A percentile compares a stretch with the other conserved stretches of the same genome.
phyloP scores from a whole-genome alignment of 495 filamentous ascomycete species.

The Aspergillus nidulans region DNA sequence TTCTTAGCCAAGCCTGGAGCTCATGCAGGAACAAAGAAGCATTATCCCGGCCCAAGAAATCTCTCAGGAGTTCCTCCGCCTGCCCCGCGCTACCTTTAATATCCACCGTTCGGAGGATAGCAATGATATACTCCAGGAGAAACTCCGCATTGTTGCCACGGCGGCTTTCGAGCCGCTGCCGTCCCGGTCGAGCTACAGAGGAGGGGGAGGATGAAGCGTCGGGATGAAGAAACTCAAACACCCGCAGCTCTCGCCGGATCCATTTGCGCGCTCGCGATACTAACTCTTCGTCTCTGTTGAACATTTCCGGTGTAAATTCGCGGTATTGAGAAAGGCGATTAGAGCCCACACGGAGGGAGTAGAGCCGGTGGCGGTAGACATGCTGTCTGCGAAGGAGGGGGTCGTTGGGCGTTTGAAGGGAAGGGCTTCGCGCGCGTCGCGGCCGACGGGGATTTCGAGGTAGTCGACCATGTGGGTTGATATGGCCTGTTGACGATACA shows the following conservation, averaged over 20 bases:
- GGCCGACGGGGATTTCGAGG: conserved; percentile 20
- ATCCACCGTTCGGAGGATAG: conserved; percentile 85
- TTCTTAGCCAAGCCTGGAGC: conserved; percentile 73
- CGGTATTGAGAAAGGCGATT: conserved; percentile 76
- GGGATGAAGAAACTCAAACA: conserved; percentile 71
- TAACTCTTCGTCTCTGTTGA: conserved; percentile 60
- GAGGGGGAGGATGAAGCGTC: conserved; percentile 24
- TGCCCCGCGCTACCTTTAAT: conserved; percentile 80
- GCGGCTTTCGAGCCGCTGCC: conserved; percentile 38
- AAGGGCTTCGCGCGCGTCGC: conserved; percentile 21
- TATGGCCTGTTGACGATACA: neutral
- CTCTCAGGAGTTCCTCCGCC: conserved; percentile 81
- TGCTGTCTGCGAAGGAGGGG: conserved; percentile 64
- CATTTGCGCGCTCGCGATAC: conserved; percentile 80
- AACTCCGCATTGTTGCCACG: conserved; percentile 80
- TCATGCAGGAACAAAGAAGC: conserved; percentile 82
- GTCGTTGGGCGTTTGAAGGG: conserved; percentile 40
- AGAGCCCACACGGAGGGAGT: conserved; percentile 79
- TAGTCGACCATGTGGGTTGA: neutral
- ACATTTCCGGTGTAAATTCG: conserved; percentile 64
- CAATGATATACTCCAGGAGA: conserved; percentile 81
- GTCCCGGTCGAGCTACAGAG: conserved; percentile 29
- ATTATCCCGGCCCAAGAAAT: conserved; percentile 78
- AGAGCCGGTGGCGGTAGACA: conserved; percentile 72
- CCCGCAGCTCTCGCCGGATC: conserved; percentile 81